Percentiles rank a stretch among this genome's conserved stretches.
Evolutionary conservation across 2,329 filamentous ascomycete species (phyloP).

Genomic region (Aschersonia sp.): DNA sequence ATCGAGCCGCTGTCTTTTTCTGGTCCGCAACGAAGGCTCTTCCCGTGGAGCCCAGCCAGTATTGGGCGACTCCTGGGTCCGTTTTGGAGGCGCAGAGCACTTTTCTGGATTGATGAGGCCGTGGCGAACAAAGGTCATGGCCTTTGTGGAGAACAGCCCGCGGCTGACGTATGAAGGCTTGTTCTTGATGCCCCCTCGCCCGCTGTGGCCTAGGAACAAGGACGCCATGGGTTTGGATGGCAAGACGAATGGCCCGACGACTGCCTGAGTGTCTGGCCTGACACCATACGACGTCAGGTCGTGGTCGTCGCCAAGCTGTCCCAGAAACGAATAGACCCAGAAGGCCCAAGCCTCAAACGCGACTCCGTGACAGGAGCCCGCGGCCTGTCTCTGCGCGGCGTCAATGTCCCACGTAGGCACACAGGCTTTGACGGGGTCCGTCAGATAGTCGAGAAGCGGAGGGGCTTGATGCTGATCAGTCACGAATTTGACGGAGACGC

Average conservation of each 20-base stretch:
- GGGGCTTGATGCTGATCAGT: slow-evolving; percentile 13
- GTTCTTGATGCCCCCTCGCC: slow-evolving; percentile 17
- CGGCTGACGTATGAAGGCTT: slow-evolving; percentile 20
- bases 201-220: slow-evolving; percentile 22
- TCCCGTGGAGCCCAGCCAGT: slow-evolving; percentile 6
- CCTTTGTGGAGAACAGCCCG: slow-evolving; percentile 17
- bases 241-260: slow-evolving; percentile 20
- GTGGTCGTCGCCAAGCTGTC: slow-evolving; percentile 19
- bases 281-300: slow-evolving; percentile 15
- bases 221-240: slow-evolving; percentile 23
- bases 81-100: slow-evolving; percentile 1
- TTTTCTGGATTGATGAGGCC: slow-evolving; percentile 2
- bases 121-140: slow-evolving; percentile 18
- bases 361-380: slow-evolving; percentile 16
- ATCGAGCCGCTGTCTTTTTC: slow-evolving; percentile 19
- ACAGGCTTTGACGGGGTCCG: slow-evolving; percentile 15
- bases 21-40: slow-evolving; percentile 11
- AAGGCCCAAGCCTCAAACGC: slow-evolving; percentile 25
- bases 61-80: slow-evolving; percentile 5
- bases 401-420: slow-evolving; percentile 15
- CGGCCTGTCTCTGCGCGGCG: slow-evolving; percentile 11
- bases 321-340: slow-evolving; percentile 25
- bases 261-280: slow-evolving; percentile 12
- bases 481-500: slow-evolving; percentile 18
- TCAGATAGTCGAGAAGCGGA: slow-evolving; percentile 18